These are phyloP conservation scores for Lyophyllum semitale DNA, from an alignment of 768 basidiomycete species.

Conservation along the genomic window DNA sequence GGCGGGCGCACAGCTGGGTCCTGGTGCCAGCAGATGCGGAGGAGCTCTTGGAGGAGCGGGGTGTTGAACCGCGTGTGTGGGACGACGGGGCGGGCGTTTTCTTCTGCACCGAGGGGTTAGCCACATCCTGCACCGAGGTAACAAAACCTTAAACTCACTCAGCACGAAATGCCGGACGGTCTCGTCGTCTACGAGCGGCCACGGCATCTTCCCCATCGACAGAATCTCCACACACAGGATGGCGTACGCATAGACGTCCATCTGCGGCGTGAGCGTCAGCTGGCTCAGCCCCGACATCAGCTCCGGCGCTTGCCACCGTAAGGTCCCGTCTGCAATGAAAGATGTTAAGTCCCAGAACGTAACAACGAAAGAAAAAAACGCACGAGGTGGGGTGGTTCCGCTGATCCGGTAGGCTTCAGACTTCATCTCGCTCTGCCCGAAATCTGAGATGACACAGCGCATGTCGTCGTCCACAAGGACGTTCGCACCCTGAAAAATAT, in stretches of 20 bases:
- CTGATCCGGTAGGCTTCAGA: constrained; percentile 66
- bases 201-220: constrained; percentile 62
- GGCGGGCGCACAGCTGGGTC: constrained; percentile 52
- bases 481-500: constrained; percentile 57
- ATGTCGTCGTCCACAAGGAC: constrained; percentile 71
- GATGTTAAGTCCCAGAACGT: neutral
- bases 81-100: constrained; percentile 52
- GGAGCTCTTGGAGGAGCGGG: constrained; percentile 40
- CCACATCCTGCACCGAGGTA: too few species aligned
- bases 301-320: constrained; percentile 77
- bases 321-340: constrained; percentile 50
- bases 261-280: constrained; percentile 45
- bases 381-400: constrained; percentile 49
- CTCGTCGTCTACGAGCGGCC: constrained; percentile 52
- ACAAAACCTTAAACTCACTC: constrained; percentile 34
- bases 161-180: constrained; percentile 53
- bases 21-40: constrained; percentile 58
- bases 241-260: constrained; percentile 72
- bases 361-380: constrained; percentile 20
- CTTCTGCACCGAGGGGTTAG: constrained; percentile 37
- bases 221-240: constrained; percentile 68
- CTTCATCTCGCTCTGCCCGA: constrained; percentile 82
- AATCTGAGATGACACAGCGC: constrained; percentile 77
- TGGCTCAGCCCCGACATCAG: constrained; percentile 49
- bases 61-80: constrained; percentile 38